Conservation (phyloP, 345 rosid species). For the Kandelia obovata region DNA sequence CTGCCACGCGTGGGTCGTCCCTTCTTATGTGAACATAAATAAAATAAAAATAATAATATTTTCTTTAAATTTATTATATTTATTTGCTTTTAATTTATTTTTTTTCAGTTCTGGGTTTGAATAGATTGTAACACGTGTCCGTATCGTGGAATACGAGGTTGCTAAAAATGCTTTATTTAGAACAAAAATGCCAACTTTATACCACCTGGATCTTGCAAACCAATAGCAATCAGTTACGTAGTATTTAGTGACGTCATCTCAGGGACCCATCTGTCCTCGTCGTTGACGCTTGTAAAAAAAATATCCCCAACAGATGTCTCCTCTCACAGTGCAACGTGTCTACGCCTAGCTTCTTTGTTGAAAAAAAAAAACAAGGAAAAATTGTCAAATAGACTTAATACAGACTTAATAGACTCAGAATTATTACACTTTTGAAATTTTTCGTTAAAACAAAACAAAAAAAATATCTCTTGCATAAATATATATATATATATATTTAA, state of each 20-base stretch:
- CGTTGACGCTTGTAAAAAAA: too few species aligned
- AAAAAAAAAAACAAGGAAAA: too few species aligned
- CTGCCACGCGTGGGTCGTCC: slow-evolving; percentile 55
- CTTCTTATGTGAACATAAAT: too few species aligned
- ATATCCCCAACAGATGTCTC: neutral
- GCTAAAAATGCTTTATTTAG: neutral
- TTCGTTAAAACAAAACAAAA: too few species aligned
- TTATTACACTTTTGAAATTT: too few species aligned
- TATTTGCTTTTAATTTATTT: too few species aligned
- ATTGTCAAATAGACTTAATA: too few species aligned
- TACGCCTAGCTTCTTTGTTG: neutral
- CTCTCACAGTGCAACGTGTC: slow-evolving; percentile 15
- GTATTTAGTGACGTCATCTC: slow-evolving; percentile 6
- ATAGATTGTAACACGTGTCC: slow-evolving; percentile 21
- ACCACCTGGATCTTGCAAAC: slow-evolving; percentile 15
- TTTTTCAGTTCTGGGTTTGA: too few species aligned
- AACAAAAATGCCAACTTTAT: slow-evolving; percentile 4
- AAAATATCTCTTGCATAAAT: too few species aligned
- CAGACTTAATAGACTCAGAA: too few species aligned
- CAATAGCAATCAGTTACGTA: slow-evolving; percentile 21
- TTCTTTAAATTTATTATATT: neutral
- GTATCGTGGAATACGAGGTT: slow-evolving; percentile 12
- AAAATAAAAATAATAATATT: neutral
- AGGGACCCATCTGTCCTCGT: slow-evolving; percentile 9
- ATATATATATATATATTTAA: too few species aligned